Evolutionary conservation across 1,284 basidiomycete species (phyloP).

Genomic region (Papiliotrema nemorosa): DNA sequence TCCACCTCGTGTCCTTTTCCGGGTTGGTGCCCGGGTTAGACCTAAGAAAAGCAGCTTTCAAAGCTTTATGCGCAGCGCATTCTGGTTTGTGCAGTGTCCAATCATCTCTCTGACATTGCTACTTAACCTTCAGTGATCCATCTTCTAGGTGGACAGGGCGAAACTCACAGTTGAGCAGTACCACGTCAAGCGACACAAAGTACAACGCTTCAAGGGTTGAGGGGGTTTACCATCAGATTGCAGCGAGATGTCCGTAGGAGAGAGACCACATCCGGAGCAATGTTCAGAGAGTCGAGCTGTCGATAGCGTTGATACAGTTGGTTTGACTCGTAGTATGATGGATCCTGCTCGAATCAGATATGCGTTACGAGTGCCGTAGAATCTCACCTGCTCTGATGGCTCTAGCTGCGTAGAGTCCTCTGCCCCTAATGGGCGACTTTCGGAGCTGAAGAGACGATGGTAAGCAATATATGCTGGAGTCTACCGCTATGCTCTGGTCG

Average conservation of each 20-base stretch:
- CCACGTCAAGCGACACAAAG: conserved; percentile 61
- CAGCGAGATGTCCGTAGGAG: conserved; percentile 27
- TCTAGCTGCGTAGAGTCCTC: not conserved
- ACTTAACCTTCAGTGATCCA: not conserved
- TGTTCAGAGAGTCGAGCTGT: conserved; percentile 58
- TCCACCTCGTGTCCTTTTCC: conserved; percentile 31
- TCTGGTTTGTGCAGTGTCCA: conserved; percentile 74
- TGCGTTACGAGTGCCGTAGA: not conserved
- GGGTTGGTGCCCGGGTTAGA: conserved; percentile 8
- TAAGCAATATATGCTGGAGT: not conserved
- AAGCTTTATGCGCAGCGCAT: conserved; percentile 62
- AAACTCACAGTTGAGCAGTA: conserved; percentile 67
- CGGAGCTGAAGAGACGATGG: not conserved
- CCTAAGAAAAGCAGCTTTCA: conserved; percentile 18
- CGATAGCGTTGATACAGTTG: conserved; percentile 65
- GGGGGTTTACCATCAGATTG: conserved; percentile 1
- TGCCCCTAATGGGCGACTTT: not conserved
- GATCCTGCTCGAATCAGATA: conserved; percentile 54
- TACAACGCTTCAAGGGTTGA: conserved; percentile 58
- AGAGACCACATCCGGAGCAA: conserved; percentile 65
- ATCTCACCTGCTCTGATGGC: not conserved
- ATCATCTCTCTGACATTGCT: conserved; percentile 73
- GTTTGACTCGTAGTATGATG: conserved; percentile 57
- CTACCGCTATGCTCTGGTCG: not conserved
- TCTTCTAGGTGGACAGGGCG: conserved; percentile 9